Evolutionary conservation across 2,329 filamentous ascomycete species (phyloP).

Genomic region (Ophiostoma perfectum): DNA sequence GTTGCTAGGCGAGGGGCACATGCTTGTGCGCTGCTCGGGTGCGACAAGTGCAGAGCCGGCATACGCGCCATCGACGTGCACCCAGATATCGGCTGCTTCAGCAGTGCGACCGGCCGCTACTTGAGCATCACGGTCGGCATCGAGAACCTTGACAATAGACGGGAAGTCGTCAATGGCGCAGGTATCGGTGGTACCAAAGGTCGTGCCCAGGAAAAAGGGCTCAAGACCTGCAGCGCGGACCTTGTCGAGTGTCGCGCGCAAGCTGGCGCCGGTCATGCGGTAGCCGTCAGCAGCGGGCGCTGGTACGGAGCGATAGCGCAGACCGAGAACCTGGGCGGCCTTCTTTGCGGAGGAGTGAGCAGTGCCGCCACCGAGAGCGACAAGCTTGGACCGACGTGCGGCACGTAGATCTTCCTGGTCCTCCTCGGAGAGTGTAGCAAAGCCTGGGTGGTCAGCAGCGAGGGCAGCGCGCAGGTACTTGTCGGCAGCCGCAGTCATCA

Average conservation of each 20-base stretch:
- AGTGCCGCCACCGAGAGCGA: conserved; percentile 73
- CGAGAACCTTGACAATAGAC: conserved; percentile 53
- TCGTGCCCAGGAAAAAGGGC: conserved; percentile 81
- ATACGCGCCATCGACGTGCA: conserved; percentile 91
- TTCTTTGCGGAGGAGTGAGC: conserved; percentile 84
- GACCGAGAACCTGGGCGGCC: conserved; percentile 77
- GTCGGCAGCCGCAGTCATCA: conserved; percentile 82
- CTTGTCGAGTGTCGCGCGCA: conserved; percentile 58
- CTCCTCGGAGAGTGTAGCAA: conserved; percentile 29
- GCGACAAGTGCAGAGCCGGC: conserved; percentile 79
- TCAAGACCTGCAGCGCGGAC: conserved; percentile 65
- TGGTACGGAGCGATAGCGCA: conserved; percentile 68
- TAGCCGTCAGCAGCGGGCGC: conserved; percentile 59
- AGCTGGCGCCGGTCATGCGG: conserved; percentile 59
- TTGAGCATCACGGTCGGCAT: conserved; percentile 29
- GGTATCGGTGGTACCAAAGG: conserved; percentile 79
- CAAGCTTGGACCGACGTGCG: conserved; percentile 62
- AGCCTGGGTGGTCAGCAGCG: conserved; percentile 36
- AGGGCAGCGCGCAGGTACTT: conserved; percentile 55
- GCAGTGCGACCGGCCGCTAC: conserved; percentile 23
- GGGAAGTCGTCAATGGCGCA: conserved; percentile 81
- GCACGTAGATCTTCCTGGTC: conserved; percentile 67
- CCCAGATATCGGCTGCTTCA: conserved; percentile 60
- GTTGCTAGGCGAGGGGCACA: conserved; percentile 18
- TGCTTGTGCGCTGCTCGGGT: conserved; percentile 61